Evolutionary conservation across 1,284 basidiomycete species (phyloP).

Genomic region (Moniliophthora roreri): DNA sequence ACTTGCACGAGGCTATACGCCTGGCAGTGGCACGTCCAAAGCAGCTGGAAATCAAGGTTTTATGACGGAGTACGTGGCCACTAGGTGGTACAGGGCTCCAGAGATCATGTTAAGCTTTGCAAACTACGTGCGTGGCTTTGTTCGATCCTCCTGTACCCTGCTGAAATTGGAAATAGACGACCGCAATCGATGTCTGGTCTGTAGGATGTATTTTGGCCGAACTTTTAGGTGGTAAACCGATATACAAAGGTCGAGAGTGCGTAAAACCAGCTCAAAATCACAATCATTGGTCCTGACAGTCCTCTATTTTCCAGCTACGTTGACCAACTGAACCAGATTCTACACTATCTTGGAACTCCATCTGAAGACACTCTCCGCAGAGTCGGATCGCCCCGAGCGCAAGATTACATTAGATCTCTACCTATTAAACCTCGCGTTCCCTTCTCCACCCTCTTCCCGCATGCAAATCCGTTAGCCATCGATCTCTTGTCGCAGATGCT

Average conservation of each 20-base stretch:
- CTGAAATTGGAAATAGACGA: constrained; percentile 68
- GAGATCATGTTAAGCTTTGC: constrained; percentile 98
- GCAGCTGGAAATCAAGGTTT: constrained; percentile 87
- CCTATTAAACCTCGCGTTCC: constrained; percentile 95
- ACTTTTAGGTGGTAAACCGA: constrained; percentile 93
- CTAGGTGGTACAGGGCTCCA: constrained; percentile 94
- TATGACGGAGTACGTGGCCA: constrained; percentile 99
- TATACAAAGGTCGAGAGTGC: constrained; percentile 97
- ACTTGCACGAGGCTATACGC: constrained; percentile 91
- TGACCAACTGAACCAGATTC: constrained; percentile 97
- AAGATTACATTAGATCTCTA: constrained; percentile 97
- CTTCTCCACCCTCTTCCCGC: constrained; percentile 89
- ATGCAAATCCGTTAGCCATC: constrained; percentile 91
- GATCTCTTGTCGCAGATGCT: constrained; percentile 92
- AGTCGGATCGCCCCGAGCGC: constrained; percentile 92
- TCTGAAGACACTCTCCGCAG: constrained; percentile 94
- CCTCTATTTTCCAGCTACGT: constrained; percentile 67
- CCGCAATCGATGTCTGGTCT: constrained; percentile 95
- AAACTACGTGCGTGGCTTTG: constrained; percentile 71
- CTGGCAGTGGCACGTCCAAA: constrained; percentile 69
- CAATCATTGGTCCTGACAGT: neutral
- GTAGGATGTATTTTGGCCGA: constrained; percentile 98
- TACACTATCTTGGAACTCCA: constrained; percentile 96
- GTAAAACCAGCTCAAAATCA: constrained; percentile 27
- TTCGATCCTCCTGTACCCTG: constrained; percentile 2